Conservation (phyloP, 805 yeast genomes). For the Cyberlindnera meyerae region DNA sequence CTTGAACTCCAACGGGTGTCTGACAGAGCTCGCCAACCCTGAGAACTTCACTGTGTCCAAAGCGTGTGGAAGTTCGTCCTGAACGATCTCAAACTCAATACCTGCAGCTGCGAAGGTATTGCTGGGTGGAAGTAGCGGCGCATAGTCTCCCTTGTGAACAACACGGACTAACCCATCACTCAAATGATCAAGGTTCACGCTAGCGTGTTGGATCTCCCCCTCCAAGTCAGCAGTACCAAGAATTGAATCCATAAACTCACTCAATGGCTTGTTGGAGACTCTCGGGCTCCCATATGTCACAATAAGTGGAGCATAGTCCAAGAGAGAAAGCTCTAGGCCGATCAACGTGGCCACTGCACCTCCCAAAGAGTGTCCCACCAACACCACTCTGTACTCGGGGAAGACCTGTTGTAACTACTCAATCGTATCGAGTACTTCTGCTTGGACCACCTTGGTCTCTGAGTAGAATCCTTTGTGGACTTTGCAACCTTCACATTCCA, state of each 20-base stretch:
- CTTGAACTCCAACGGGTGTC: constrained; percentile 13
- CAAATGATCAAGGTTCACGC: neutral
- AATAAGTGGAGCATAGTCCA: constrained; percentile 53
- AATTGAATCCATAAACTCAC: constrained; percentile 46
- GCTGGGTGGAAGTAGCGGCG: constrained; percentile 57
- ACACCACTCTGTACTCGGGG: constrained; percentile 46
- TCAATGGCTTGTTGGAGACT: constrained; percentile 50
- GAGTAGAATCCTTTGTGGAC: constrained; percentile 65
- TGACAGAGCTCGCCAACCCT: constrained; percentile 14
- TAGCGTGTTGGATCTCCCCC: constrained; percentile 21
- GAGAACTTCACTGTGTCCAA: constrained; percentile 12
- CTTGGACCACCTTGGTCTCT: too few relatives aligned
- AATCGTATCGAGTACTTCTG: constrained; percentile 22
- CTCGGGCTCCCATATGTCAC: constrained; percentile 67
- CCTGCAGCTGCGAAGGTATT: constrained; percentile 30
- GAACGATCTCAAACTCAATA: constrained; percentile 30
- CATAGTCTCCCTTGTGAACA: constrained; percentile 51
- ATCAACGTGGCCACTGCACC: constrained; percentile 63
- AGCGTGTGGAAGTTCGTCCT: constrained; percentile 35
- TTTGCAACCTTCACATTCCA: constrained; percentile 43
- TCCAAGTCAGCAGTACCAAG: constrained; percentile 38
- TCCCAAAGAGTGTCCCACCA: constrained; percentile 74
- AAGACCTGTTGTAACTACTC: constrained; percentile 31
- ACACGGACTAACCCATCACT: constrained; percentile 46
- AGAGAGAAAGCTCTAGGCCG: constrained; percentile 54